Evolutionary conservation across 2,329 filamentous ascomycete species (phyloP).

Genomic region (Clonostachys sp.): DNA sequence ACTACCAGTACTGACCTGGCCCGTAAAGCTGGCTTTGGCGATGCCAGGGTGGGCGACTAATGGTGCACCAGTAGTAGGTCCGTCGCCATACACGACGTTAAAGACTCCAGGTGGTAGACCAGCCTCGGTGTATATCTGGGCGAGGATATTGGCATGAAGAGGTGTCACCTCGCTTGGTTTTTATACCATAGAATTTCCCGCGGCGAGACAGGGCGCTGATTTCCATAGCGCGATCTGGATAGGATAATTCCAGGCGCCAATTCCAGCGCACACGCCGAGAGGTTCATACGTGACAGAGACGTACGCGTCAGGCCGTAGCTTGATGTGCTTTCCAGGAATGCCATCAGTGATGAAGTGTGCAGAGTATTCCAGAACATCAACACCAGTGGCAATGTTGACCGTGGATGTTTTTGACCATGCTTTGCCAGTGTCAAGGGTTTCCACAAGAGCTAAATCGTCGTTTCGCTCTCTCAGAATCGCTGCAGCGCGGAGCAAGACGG

Average conservation of each 20-base stretch:
- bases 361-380: conserved; percentile 83
- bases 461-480: conserved; percentile 70
- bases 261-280: conserved; percentile 79
- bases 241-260: conserved; percentile 90
- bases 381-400: conserved; percentile 78
- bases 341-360: conserved; percentile 76
- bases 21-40: conserved; percentile 86
- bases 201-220: conserved; percentile 77
- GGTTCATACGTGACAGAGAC: conserved; percentile 80
- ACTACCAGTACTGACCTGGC: conserved; percentile 77
- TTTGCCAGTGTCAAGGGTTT: conserved; percentile 85
- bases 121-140: conserved; percentile 72
- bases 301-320: conserved; percentile 71
- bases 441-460: conserved; percentile 71
- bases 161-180: conserved; percentile 87
- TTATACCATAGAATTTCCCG: conserved; percentile 87
- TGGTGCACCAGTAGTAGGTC: conserved; percentile 66
- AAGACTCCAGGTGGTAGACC: conserved; percentile 80
- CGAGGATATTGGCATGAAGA: conserved; percentile 72
- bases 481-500: conserved; percentile 74
- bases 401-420: conserved; percentile 79
- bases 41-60: conserved; percentile 68
- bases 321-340: conserved; percentile 74
- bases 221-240: conserved; percentile 91
- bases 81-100: conserved; percentile 80